Percentiles rank a stretch among this genome's conserved stretches.
These are phyloP conservation scores for Ceratocystis harringtonii DNA, from an alignment of 2,329 filamentous ascomycete genomes.

Conservation along the genomic window DNA sequence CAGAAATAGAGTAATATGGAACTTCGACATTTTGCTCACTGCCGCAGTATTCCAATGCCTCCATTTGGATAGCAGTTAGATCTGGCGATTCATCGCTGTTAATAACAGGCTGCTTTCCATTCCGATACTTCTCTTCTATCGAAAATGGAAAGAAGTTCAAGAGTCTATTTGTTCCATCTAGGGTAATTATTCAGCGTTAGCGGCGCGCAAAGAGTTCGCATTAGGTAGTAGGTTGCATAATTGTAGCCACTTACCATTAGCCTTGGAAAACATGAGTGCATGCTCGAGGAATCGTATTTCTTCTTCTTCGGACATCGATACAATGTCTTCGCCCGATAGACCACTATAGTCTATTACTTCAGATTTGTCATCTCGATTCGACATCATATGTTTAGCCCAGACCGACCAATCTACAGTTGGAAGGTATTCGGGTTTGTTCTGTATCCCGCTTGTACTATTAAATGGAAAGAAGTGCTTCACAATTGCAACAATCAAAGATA, in stretches of 20 bases:
- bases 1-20: constrained; percentile 10
- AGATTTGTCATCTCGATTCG: constrained; percentile 20
- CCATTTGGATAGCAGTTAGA: neutral
- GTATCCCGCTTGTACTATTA: constrained; percentile 29
- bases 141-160: constrained; percentile 12
- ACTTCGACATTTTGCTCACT: neutral
- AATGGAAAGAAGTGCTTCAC: constrained; percentile 71
- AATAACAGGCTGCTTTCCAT: neutral
- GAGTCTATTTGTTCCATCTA: constrained; percentile 5
- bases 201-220: no score
- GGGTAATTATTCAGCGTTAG: neutral
- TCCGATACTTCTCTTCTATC: neutral
- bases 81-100: neutral
- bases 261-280: constrained; percentile 21
- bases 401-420: constrained; percentile 49
- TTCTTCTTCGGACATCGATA: constrained; percentile 43
- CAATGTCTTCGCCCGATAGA: constrained; percentile 47
- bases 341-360: constrained; percentile 30
- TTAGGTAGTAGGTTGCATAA: neutral
- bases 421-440: constrained; percentile 18
- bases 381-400: constrained; percentile 34
- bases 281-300: constrained; percentile 50
- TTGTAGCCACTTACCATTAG: constrained; percentile 3
- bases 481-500: constrained; percentile 56
- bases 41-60: neutral